Percentiles rank a stretch among this genome's conserved stretches.
phyloP scores from a whole-genome alignment of 2,329 filamentous ascomycete species.

The Colletotrichum lini region DNA sequence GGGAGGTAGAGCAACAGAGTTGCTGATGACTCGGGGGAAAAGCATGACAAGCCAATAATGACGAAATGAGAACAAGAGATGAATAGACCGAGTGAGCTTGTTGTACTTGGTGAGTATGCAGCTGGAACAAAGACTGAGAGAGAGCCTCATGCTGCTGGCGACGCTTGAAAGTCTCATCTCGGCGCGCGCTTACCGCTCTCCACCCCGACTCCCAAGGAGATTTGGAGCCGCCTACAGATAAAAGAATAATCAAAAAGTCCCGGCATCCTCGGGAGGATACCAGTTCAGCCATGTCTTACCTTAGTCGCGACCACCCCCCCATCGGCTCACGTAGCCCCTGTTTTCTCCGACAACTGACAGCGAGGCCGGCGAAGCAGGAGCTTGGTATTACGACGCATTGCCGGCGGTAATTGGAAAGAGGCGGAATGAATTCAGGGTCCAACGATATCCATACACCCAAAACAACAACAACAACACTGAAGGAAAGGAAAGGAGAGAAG shows the following conservation, averaged over 20 bases:
- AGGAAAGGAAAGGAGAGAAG: slow-evolving; percentile 5
- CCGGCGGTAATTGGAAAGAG: neutral
- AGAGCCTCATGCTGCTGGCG: neutral
- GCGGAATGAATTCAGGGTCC: slow-evolving; percentile 25
- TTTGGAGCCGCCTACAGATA: neutral
- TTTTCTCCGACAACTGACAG: neutral
- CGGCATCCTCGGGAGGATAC: slow-evolving; percentile 6
- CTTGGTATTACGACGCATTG: slow-evolving; percentile 20
- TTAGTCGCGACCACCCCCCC: neutral
- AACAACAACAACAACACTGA: neutral
- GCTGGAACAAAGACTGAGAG: too few relatives aligned
- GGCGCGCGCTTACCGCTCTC: neutral
- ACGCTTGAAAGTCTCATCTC: slow-evolving; percentile 12
- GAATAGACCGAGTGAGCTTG: too few relatives aligned
- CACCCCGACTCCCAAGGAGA: slow-evolving; percentile 1
- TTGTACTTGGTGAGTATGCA: too few relatives aligned
- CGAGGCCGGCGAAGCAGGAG: slow-evolving; percentile 6
- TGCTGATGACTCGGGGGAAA: neutral
- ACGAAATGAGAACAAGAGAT: neutral
- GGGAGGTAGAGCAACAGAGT: neutral
- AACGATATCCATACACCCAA: slow-evolving; percentile 3
- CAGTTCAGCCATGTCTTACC: slow-evolving; percentile 9
- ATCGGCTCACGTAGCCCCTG: neutral
- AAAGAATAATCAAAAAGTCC: too few relatives aligned
- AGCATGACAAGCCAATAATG: neutral